Evolutionary conservation across 345 rosid genomes (phyloP), one percentile per base, ranked within the genome.

Genomic region (Cardiospermum halicacabum): DNA sequence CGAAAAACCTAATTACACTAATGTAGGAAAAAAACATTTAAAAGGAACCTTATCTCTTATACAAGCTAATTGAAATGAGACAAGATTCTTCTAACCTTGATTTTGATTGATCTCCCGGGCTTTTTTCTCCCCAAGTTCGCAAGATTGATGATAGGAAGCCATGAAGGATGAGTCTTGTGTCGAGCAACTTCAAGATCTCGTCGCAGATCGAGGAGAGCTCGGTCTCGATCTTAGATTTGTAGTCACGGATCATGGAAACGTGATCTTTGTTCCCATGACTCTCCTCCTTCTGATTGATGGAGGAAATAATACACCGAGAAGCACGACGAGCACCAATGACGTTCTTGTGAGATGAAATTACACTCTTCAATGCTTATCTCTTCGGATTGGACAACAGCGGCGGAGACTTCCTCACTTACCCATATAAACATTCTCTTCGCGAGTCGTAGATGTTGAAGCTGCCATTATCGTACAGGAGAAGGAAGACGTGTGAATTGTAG

Each of bases 251-350:
- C 77, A 68, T 11, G 31, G 87, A 53, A 39, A 91, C 97, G 25
- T 91, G 96, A 58, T 86, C 94, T 63, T 91, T 96, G 81, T 91
- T 91, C 26, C 96, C 91, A 11, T 94, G 91, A 75, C 86, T 82
- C 78, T 91, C 96, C 80, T 91, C 94, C 64, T 91, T 91, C 76
- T 91, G 93, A 66, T 91, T 93, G 54, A 91, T 91, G 47, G 91
- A 88, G 59, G 97, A 91, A 24, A 91, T 87, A 72, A 86, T 91
- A 7, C 96, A 74, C 97, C 97, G 89, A 37, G 94, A 86, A 59
- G 96, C 97, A 34, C 94, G 88, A 28, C 95, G 82, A 3, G 98
- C 92, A 22, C 98, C 98, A 75, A 92, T 92, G 50, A 92, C 98
- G 81, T 92, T 89, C 77, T 92, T 92, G 81, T 92, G 96, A 92